Base-by-base conservation (phyloP, 2,329 filamentous ascomycete species). In the Sphaerulina populicola region DNA sequence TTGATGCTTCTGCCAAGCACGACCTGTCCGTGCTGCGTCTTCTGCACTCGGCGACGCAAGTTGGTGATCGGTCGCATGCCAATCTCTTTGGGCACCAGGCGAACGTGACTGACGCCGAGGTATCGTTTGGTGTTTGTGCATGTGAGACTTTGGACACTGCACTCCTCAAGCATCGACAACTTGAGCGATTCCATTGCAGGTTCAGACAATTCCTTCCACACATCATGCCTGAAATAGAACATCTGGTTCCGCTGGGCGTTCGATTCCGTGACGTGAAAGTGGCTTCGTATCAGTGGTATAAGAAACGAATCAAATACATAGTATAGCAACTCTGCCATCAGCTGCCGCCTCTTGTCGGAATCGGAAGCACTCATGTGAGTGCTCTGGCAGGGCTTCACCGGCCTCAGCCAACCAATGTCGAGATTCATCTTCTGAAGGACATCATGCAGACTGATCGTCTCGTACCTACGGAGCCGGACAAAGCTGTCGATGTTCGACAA, bases 261-360 rank as follows among this genome's bases (percentile, higher is more conserved):
- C 0, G 89, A 93, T 67, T 98, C 93, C 0, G 93, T 98, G 35
- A 96, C 86, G 64, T 97, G 91, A 63, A 98, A 98, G 62, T 93
- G 90, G 56, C 80, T 82, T 31, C 87, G 81, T 43, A 97, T 78
- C 6, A 98, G 75, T 8, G 93, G 91, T 60, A 97, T 86, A 50
- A 98, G 65, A 18, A 96, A 75, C 0, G 90, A 96, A 68, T 98
- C 93, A 62, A 98, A 93, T 3, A 94, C 59, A 66, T 90, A 98
- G 70, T 96, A 97, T 6, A 97, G 62, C 52, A 97, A 82, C 66
- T 98, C 93, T 47, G 82, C 71, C 44, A 96, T 79, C 0, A 97
- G 75, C 63, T 96, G 86, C 23, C 72, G 74, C 9, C 90, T 82
- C 68, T 96, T 97, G 6, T 72, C 70, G 29, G 79, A 73, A 63